phyloP scores from a whole-genome alignment of 2,329 filamentous ascomycete species.

The Xylaria digitata region DNA sequence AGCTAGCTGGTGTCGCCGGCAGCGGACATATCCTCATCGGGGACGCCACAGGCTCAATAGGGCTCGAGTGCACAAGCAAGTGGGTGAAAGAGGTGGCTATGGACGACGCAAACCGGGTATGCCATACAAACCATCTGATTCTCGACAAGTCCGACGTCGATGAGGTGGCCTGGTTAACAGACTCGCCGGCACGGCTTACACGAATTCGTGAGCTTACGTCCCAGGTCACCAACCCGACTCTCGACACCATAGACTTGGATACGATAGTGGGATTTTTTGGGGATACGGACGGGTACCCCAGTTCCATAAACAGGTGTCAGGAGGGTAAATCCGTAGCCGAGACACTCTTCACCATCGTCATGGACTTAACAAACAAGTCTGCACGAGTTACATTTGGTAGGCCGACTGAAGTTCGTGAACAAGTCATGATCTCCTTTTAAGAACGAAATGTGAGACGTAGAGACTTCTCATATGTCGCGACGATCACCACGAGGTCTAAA shows the following conservation, averaged over 20 bases:
- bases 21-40: slow-evolving; percentile 63
- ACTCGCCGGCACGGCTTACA: slow-evolving; percentile 45
- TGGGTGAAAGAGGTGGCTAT: slow-evolving; percentile 47
- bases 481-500: background rate
- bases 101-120: slow-evolving; percentile 50
- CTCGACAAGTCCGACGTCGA: slow-evolving; percentile 47
- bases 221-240: slow-evolving; percentile 25
- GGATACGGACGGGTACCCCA: slow-evolving; percentile 47
- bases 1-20: slow-evolving; percentile 59
- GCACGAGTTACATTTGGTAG: slow-evolving; percentile 49
- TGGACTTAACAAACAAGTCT: slow-evolving; percentile 45
- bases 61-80: slow-evolving; percentile 58
- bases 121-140: slow-evolving; percentile 60
- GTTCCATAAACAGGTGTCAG: slow-evolving; percentile 48
- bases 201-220: slow-evolving; percentile 46
- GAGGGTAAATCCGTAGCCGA: slow-evolving; percentile 39
- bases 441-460: background rate
- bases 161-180: slow-evolving; percentile 49
- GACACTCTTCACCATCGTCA: slow-evolving; percentile 52
- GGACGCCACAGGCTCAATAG: slow-evolving; percentile 56
- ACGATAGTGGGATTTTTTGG: slow-evolving; percentile 44
- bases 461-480: background rate
- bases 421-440: slow-evolving; percentile 41
- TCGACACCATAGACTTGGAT: slow-evolving; percentile 31
- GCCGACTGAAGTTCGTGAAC: slow-evolving; percentile 45